A percentile compares a stretch with the other conserved stretches of the same genome.
Conservation (phyloP, 2,329 filamentous ascomycete species). For the Colletotrichum chlorophyti region DNA sequence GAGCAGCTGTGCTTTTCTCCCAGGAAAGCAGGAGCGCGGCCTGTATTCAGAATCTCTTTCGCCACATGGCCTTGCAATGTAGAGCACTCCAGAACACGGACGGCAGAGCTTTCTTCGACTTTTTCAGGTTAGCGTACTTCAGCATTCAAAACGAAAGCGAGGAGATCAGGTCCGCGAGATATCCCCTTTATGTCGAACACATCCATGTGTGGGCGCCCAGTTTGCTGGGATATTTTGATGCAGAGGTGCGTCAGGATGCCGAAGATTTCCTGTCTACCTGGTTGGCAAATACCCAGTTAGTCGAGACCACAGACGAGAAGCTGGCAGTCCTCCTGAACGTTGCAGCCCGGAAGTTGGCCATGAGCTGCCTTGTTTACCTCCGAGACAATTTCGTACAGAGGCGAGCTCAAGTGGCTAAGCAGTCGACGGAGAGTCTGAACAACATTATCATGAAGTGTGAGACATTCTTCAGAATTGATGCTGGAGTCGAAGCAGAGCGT, state of each 20-base stretch:
- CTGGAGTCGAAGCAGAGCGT: not conserved
- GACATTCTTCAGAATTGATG: constrained; percentile 42
- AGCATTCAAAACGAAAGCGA: constrained; percentile 37
- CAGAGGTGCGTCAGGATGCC: constrained; percentile 47
- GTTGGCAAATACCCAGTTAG: constrained; percentile 35
- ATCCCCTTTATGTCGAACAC: constrained; percentile 35
- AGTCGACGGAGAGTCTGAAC: constrained; percentile 50
- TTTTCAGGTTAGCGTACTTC: constrained; percentile 41
- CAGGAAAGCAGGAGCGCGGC: constrained; percentile 43
- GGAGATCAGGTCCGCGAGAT: constrained; percentile 32
- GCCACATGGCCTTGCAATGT: constrained; percentile 52
- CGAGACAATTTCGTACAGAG: constrained; percentile 53
- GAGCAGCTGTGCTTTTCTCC: constrained; percentile 63
- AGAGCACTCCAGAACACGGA: constrained; percentile 53
- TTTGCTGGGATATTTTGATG: constrained; percentile 55
- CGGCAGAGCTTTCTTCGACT: constrained; percentile 55
- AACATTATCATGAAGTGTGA: constrained; percentile 50
- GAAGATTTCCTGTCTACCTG: constrained; percentile 51
- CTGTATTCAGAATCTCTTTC: constrained; percentile 46
- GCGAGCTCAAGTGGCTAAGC: constrained; percentile 47
- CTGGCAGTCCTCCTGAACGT: constrained; percentile 40
- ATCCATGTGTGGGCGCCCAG: constrained; percentile 58
- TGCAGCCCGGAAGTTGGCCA: constrained; percentile 48
- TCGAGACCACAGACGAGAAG: constrained; percentile 38
- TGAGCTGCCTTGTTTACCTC: constrained; percentile 54